Evolutionary conservation across 2,329 filamentous ascomycete species (phyloP).

Genomic region (Alternaria angustiovoidea): DNA sequence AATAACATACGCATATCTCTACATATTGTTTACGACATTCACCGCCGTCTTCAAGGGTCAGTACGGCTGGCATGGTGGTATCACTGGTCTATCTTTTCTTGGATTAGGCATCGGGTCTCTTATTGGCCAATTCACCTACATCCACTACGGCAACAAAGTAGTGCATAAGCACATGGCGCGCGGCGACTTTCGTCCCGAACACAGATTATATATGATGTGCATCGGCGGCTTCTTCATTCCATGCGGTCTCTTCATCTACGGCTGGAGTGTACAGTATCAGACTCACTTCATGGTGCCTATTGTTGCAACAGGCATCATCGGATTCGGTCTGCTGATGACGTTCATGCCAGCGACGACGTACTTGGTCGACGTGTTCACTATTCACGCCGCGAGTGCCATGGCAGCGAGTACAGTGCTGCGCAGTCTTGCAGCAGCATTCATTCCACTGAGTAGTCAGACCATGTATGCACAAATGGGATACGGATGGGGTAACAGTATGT

Average conservation of each 20-base stretch:
- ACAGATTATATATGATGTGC: constrained; percentile 47
- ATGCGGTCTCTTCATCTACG: constrained; percentile 50
- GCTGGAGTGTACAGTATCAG: constrained; percentile 45
- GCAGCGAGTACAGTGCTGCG: constrained; percentile 53
- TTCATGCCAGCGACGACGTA: constrained; percentile 53
- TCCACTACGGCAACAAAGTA: constrained; percentile 42
- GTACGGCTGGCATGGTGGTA: constrained; percentile 52
- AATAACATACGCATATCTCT: constrained; percentile 53
- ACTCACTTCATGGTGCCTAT: constrained; percentile 51
- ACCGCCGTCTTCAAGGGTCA: constrained; percentile 52
- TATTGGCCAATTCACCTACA: constrained; percentile 45
- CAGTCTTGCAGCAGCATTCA: constrained; percentile 48
- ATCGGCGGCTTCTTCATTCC: constrained; percentile 46
- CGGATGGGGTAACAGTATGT: constrained; percentile 51
- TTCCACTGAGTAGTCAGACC: constrained; percentile 51
- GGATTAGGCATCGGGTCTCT: constrained; percentile 54
- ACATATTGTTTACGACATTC: constrained; percentile 58
- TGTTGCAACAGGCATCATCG: constrained; percentile 44
- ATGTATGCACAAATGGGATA: constrained; percentile 52
- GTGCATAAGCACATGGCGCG: constrained; percentile 38
- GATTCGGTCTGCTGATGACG: constrained; percentile 46
- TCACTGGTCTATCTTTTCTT: constrained; percentile 53
- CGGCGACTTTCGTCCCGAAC: constrained; percentile 48
- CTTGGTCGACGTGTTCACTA: constrained; percentile 53
- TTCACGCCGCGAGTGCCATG: constrained; percentile 54